These are phyloP conservation scores for Naganishia onofrii DNA, from an alignment of 768 basidiomycete species.

Conservation along the genomic window DNA sequence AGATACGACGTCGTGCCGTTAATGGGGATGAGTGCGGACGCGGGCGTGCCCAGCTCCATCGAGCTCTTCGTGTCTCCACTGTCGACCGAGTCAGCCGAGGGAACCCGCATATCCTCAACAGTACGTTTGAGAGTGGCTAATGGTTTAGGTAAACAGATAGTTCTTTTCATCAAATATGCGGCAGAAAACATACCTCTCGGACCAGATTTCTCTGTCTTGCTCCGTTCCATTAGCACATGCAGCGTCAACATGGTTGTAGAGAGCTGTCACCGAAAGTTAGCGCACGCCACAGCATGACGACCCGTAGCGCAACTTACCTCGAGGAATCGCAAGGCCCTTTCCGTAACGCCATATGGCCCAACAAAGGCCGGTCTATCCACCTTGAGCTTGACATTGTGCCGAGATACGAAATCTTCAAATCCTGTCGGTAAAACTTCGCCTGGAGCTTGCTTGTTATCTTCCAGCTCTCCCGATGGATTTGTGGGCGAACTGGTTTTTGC, in stretches of 20 bases:
- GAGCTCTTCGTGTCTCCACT: conserved; percentile 7
- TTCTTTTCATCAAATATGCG: neutral
- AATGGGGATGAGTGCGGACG: neutral
- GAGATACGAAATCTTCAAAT: neutral
- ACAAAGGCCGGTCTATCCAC: conserved; percentile 3
- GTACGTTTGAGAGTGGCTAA: conserved; percentile 14
- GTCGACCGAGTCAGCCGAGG: neutral
- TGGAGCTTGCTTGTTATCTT: neutral
- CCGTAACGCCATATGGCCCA: conserved; percentile 15
- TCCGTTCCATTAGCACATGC: conserved; percentile 4
- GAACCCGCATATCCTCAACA: neutral
- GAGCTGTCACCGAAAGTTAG: neutral
- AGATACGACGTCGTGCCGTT: conserved; percentile 8
- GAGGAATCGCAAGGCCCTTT: conserved; percentile 8
- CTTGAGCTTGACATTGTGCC: neutral
- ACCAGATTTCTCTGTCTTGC: neutral
- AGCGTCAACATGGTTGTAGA: conserved; percentile 14
- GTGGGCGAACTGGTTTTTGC: neutral
- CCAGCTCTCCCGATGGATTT: neutral
- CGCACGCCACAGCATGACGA: neutral
- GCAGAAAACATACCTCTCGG: conserved; percentile 4
- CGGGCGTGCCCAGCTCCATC: conserved; percentile 13
- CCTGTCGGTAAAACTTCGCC: neutral
- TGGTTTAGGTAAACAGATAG: neutral
- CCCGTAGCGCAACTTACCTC: neutral